Conservation (phyloP, 2,329 filamentous ascomycete species). For the Cladosporium sp. region DNA sequence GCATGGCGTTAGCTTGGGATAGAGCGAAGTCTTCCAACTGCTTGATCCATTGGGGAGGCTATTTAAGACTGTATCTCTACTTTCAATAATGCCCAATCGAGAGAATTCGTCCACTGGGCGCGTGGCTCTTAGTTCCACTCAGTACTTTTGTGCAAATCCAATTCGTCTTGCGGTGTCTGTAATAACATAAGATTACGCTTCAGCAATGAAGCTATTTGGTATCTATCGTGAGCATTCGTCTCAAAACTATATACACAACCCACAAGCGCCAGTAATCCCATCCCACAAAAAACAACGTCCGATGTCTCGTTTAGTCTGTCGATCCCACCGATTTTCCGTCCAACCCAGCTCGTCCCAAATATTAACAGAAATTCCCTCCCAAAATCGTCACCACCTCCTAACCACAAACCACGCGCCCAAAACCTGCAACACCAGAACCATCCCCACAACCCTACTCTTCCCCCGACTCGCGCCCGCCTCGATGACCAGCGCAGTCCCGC, state of each 20-base stretch:
- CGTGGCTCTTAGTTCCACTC: no score
- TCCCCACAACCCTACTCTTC: constrained; percentile 17
- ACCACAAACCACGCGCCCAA: constrained; percentile 10
- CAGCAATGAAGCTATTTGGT: background rate
- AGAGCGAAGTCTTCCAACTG: background rate
- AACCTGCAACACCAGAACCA: constrained; percentile 12
- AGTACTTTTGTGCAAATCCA: background rate
- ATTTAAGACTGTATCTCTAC: background rate
- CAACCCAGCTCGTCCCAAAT: background rate
- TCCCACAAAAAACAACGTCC: background rate
- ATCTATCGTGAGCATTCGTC: background rate
- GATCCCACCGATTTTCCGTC: background rate
- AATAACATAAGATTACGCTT: background rate
- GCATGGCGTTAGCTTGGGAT: background rate
- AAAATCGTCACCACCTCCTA: constrained; percentile 14
- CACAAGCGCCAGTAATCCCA: background rate
- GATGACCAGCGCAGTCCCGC: constrained; percentile 39
- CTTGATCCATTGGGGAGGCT: background rate
- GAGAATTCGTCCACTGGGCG: background rate
- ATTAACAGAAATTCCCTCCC: background rate
- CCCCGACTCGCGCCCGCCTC: constrained; percentile 22
- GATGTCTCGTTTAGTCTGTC: background rate
- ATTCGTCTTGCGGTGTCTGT: background rate
- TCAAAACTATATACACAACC: background rate
- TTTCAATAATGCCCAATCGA: background rate